Evolutionary conservation across 1,284 basidiomycete genomes (phyloP), one percentile per base, ranked within the genome.

Genomic region (Ganoderma resinaceum): DNA sequence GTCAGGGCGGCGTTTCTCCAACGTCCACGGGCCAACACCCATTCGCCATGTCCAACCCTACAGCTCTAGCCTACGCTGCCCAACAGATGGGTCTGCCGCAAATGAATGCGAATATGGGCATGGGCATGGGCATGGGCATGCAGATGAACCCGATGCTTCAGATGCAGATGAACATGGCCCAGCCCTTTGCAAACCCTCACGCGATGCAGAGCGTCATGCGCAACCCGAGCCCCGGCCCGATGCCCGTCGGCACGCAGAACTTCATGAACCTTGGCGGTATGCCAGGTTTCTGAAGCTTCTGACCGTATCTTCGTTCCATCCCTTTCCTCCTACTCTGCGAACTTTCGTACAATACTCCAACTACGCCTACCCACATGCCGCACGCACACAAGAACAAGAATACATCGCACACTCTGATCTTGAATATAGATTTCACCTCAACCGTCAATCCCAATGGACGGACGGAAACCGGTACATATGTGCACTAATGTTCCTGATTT

Each of bases 191-290:
- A 26, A 86, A 87, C 72, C 83, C 85, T 29, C 90, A 91, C 70
- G 87, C 90, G n/a, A 91, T 93, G 88, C 91, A 93, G 76, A 92
- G 90, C 73, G 90, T 93, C 66, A 89, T 94, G 90, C 87, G 92
- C 67, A 89, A 93, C 77, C 86, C 91, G 8, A 93, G 90, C 76
- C 91, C 92, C 20, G 86, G 83, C 20, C 89, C 88, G 18, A 76
- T 80, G 74, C 76, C 82, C 43, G 70, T 78, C 60, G 79, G 76
- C 31, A 82, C 81, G 63, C 88, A 90, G 77, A 85, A 84, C 61
- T 90, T 87, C 78, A 86, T 88, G 81, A 82, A 80, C 75, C 87
- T 87, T 79, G 80, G 82, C 61, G 80, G 81, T 23, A 82, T 83
- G 76, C 80, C 77, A 43, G 77, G 78, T 38, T 79, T 78, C 72